phyloP scores from a whole-genome alignment of 139 green algal genomes.

The Microglena sp. region DNA sequence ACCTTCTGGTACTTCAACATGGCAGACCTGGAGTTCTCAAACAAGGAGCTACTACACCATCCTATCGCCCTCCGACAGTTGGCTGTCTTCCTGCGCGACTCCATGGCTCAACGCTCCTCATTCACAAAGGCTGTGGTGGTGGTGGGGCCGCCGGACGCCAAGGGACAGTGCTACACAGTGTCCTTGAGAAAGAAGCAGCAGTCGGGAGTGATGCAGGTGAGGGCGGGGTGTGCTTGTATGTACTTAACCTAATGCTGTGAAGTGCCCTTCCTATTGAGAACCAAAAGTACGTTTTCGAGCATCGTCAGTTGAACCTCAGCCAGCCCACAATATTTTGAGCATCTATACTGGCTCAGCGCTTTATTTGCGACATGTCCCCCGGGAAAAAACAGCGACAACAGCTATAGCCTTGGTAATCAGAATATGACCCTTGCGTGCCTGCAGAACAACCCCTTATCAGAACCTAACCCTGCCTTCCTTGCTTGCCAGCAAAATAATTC shows the following conservation, averaged over 20 bases:
- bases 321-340: too few species aligned
- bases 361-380: too few species aligned
- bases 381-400: too few species aligned
- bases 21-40: conserved; percentile 5
- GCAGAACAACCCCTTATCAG: too few species aligned
- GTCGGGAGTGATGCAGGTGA: conserved; percentile 25
- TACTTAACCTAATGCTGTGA: background rate
- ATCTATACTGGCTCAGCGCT: too few species aligned
- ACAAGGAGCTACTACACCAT: conserved; percentile 10
- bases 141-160: conserved; percentile 21
- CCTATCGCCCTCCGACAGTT: conserved; percentile 3
- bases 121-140: conserved; percentile 17
- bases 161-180: conserved; percentile 24
- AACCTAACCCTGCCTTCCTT: too few species aligned
- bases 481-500: too few species aligned
- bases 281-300: too few species aligned
- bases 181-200: conserved; percentile 22
- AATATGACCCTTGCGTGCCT: too few species aligned
- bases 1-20: conserved; percentile 16
- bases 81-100: conserved; percentile 11
- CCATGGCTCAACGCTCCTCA: conserved; percentile 8
- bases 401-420: too few species aligned
- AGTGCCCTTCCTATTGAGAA: background rate
- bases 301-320: too few species aligned
- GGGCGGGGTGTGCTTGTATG: background rate